phyloP scores from a whole-genome alignment of 208 protist species.

The Lotmaria passim region DNA sequence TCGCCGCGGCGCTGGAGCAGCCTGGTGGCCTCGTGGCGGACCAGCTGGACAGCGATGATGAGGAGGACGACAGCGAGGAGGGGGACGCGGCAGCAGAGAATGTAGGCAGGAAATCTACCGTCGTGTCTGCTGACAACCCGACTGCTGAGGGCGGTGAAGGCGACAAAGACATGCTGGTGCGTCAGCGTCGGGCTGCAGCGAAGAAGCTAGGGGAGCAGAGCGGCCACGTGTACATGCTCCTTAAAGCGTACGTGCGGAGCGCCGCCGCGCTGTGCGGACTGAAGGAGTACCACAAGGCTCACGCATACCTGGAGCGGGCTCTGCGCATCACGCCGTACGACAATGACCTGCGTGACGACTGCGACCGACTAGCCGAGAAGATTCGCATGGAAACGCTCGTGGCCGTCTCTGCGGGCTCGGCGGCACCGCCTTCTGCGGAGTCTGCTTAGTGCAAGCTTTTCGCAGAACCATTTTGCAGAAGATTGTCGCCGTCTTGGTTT shows the following conservation, averaged over 20 bases:
- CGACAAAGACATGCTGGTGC: constrained; percentile 36
- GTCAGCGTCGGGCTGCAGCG: constrained; percentile 62
- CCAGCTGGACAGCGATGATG: constrained; percentile 77
- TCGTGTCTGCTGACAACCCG: background rate
- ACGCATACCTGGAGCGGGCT: constrained; percentile 77
- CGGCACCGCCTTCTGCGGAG: background rate
- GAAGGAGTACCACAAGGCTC: constrained; percentile 75
- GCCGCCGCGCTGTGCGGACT: constrained; percentile 84
- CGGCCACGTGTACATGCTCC: constrained; percentile 88
- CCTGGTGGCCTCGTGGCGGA: constrained; percentile 55
- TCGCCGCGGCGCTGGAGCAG: constrained; percentile 81
- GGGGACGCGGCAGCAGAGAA: constrained; percentile 1
- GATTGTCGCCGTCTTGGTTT: background rate
- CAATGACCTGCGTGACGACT: constrained; percentile 90
- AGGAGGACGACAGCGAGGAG: constrained; percentile 75
- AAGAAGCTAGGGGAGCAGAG: constrained; percentile 73
- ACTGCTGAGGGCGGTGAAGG: background rate
- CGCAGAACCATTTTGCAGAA: background rate
- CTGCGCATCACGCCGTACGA: constrained; percentile 93
- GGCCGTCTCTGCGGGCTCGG: constrained; percentile 52
- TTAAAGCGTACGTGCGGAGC: constrained; percentile 91
- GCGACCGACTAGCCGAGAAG: constrained; percentile 86
- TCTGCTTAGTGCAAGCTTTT: background rate
- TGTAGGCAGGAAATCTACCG: background rate
- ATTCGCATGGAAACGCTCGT: constrained; percentile 89